phyloP scores from a whole-genome alignment of 2,329 filamentous ascomycete species.

The Botrytis medusae region DNA sequence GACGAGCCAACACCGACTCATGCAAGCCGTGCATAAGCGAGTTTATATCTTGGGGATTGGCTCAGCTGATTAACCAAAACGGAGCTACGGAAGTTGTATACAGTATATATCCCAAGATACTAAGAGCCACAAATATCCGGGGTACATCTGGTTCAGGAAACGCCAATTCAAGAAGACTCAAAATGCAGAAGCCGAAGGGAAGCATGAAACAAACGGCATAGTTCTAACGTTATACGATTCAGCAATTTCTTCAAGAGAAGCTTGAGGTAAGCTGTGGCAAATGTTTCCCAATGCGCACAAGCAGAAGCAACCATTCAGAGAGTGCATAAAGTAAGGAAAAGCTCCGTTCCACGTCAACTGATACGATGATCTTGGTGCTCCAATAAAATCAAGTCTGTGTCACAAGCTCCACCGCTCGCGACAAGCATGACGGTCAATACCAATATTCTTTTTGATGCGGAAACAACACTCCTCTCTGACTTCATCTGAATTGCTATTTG shows the following conservation, averaged over 20 bases:
- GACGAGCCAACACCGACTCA: background rate
- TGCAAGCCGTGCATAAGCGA: constrained; percentile 18
- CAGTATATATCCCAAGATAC: background rate
- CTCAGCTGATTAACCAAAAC: background rate
- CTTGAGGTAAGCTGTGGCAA: background rate
- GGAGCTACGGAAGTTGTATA: background rate
- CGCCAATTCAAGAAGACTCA: background rate
- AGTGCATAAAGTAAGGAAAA: constrained; percentile 13
- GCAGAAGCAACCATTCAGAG: constrained; percentile 10
- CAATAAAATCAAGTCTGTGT: constrained; percentile 7
- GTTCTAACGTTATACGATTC: background rate
- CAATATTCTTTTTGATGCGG: constrained; percentile 10
- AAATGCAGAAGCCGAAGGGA: background rate
- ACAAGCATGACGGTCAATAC: constrained; percentile 1
- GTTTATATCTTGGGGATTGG: constrained; percentile 7
- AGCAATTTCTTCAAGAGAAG: background rate
- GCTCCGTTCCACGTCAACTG: constrained; percentile 5
- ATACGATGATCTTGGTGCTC: constrained; percentile 18
- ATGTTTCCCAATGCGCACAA: background rate
- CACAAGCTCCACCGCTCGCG: constrained; percentile 8
- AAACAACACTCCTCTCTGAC: constrained; percentile 8
- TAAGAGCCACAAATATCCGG: background rate
- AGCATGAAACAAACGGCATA: background rate
- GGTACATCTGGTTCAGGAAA: background rate
- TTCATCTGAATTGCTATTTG: background rate